Evolutionary conservation across 2,329 filamentous ascomycete genomes (phyloP), one percentile per base, ranked within the genome.

Genomic region (Botryotinia convoluta): DNA sequence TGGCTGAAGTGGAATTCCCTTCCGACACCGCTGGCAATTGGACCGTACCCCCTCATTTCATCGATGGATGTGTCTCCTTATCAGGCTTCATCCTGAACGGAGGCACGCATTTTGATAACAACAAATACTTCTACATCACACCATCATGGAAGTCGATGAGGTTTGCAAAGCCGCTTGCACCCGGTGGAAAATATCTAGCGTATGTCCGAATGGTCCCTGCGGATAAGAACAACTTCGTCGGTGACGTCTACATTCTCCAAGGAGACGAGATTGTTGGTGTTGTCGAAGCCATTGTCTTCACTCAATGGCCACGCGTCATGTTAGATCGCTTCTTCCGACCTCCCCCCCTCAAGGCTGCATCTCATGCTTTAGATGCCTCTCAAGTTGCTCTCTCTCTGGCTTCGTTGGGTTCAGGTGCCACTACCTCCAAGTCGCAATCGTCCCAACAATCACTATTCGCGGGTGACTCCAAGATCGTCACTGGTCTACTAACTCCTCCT

Each of bases 171-270:
- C 51, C 51, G 5, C 51, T 54, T 29, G n/a, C n/a, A 29, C n/a
- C 51, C n/a, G 51, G 51, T 14, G 51, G 51, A 12, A 54, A 29
- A 16, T 54, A 54, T 9, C n/a, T 54, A 54, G 51, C 51, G 8
- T 54, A 54, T 54, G 51, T 54, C 14, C 51, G 51, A 29, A 54
- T 54, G 51, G n/a, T 54, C 6, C n/a, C 51, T 22, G 84, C 89
- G 32, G 81, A 89, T 12, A 76, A 79, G 60, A 80, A 83, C 65
- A 88, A 90, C 37, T 35, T 63, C 20, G 60, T 42, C 0, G 83
- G 82, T 32, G 81, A 83, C 73, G 80, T 83, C 0, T 83, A 82
- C 71, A 69, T 83, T 12, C 74, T 83, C 26, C 79, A 82, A 64
- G 79, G 78, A 18, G 76, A 74, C 26, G 73, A 71, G 0, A 79